phyloP scores from a whole-genome alignment of 768 basidiomycete genomes.

The Tulasnella sp. region DNA sequence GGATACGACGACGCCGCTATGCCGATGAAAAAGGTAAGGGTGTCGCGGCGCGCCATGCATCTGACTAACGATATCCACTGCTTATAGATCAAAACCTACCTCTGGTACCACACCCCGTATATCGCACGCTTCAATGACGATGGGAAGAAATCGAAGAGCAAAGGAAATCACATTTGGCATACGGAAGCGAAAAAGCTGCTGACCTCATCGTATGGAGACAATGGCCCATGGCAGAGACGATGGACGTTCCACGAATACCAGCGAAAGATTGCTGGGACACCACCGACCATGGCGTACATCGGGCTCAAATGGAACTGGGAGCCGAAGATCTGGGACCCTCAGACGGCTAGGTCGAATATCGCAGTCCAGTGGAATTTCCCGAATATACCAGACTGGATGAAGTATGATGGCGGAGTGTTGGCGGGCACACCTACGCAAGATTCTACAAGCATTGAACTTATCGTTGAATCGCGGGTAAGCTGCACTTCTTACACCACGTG shows the following conservation, averaged over 20 bases:
- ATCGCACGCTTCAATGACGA: constrained; percentile 98
- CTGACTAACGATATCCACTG: neutral
- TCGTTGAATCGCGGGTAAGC: constrained; percentile 62
- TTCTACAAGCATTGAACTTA: constrained; percentile 64
- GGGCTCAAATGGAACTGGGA: constrained; percentile 74
- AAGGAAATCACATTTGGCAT: constrained; percentile 99
- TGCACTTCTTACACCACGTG: neutral
- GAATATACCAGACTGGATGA: constrained; percentile 71
- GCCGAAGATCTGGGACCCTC: constrained; percentile 95
- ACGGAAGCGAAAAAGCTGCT: constrained; percentile 76
- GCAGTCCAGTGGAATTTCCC: constrained; percentile 74
- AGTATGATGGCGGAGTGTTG: constrained; percentile 75
- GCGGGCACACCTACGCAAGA: constrained; percentile 70
- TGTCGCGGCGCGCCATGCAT: constrained; percentile 6
- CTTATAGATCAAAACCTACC: constrained; percentile 74
- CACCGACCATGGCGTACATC: constrained; percentile 56
- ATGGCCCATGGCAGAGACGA: constrained; percentile 31
- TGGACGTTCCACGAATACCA: constrained; percentile 88
- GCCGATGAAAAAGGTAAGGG: constrained; percentile 83
- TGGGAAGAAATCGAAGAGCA: constrained; percentile 97
- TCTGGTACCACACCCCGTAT: constrained; percentile 80
- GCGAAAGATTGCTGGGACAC: constrained; percentile 74
- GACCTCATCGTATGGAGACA: constrained; percentile 19
- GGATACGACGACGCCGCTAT: constrained; percentile 91
- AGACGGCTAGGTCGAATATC: constrained; percentile 70